These are phyloP conservation scores for Populus hybrid DNA, from an alignment of 441 rosid genomes.

Conservation along the genomic window DNA sequence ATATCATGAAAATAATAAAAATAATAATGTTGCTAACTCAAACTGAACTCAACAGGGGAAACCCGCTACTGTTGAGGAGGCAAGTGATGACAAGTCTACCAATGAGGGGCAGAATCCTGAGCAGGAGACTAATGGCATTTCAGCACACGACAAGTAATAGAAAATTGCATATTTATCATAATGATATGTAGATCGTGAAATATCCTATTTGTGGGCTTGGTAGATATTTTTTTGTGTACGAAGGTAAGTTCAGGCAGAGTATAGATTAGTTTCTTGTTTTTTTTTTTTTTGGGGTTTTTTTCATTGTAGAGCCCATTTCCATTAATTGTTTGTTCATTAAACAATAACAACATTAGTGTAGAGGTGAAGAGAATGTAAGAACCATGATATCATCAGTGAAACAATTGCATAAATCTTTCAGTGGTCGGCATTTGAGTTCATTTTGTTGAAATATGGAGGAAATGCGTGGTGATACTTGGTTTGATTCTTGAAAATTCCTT, in stretches of 20 bases:
- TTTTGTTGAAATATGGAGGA: neutral
- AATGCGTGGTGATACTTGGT: neutral
- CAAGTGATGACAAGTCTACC: conserved; percentile 33
- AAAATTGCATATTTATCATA: conserved; percentile 13
- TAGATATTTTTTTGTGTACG: conserved; percentile 22
- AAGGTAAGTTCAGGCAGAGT: conserved; percentile 14
- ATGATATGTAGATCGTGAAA: conserved; percentile 5
- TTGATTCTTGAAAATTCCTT: neutral
- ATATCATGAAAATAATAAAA: neutral
- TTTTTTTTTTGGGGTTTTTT: neutral
- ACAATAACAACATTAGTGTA: conserved; percentile 19
- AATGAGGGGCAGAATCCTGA: conserved; percentile 27
- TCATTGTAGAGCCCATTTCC: conserved; percentile 28
- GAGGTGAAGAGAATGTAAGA: conserved; percentile 27
- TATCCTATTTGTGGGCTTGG: conserved; percentile 17
- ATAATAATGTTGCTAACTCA: neutral
- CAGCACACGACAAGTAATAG: conserved; percentile 35
- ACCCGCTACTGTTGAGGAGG: conserved; percentile 30
- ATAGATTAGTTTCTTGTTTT: conserved; percentile 7
- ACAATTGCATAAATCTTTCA: neutral
- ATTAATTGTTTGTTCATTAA: conserved; percentile 35
- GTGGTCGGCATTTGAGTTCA: neutral
- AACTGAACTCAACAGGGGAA: conserved; percentile 39
- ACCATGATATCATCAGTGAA: conserved; percentile 12
- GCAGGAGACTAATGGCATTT: conserved; percentile 31